Percentiles rank a stretch among this genome's conserved stretches.
Evolutionary conservation across 345 rosid genomes (phyloP).

Genomic region (Linum usitatissimum): DNA sequence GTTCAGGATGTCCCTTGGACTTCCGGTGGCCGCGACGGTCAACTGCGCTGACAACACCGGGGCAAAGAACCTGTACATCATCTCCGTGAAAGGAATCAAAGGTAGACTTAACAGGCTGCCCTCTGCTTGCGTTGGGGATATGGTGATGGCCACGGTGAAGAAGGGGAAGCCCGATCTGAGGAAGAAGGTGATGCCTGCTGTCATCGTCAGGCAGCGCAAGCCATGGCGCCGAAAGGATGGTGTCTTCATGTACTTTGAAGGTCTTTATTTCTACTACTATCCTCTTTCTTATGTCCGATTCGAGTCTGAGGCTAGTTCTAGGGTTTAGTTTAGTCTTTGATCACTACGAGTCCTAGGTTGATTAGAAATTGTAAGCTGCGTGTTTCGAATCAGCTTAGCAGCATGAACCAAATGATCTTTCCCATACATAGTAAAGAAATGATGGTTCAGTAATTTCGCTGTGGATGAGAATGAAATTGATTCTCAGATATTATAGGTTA

Average conservation of each 20-base stretch:
- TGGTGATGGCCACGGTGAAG: slow-evolving; percentile 29
- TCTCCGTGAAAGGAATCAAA: slow-evolving; percentile 4
- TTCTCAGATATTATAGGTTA: no score
- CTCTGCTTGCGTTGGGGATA: slow-evolving; percentile 8
- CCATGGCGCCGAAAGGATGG: slow-evolving; percentile 27
- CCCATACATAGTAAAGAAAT: no score
- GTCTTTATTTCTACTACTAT: not conserved
- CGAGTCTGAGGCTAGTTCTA: no score
- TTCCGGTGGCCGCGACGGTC: slow-evolving; percentile 1
- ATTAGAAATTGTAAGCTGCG: no score
- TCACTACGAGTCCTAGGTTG: no score
- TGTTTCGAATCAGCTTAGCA: no score
- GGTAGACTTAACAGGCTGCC: not conserved
- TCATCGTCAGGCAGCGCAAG: slow-evolving; percentile 26
- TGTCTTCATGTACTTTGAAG: slow-evolving; percentile 8
- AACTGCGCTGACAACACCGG: slow-evolving; percentile 4
- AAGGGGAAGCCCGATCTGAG: slow-evolving; percentile 29
- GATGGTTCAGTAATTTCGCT: no score
- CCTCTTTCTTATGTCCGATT: no score
- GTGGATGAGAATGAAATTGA: no score
- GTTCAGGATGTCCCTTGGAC: slow-evolving; percentile 5
- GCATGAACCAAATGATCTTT: no score
- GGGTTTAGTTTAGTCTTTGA: no score
- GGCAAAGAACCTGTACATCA: slow-evolving; percentile 6
- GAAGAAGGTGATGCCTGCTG: slow-evolving; percentile 30